Evolutionary conservation across 2,329 filamentous ascomycete genomes (phyloP).

Genomic region (Neoscytalidium dimidiatum): DNA sequence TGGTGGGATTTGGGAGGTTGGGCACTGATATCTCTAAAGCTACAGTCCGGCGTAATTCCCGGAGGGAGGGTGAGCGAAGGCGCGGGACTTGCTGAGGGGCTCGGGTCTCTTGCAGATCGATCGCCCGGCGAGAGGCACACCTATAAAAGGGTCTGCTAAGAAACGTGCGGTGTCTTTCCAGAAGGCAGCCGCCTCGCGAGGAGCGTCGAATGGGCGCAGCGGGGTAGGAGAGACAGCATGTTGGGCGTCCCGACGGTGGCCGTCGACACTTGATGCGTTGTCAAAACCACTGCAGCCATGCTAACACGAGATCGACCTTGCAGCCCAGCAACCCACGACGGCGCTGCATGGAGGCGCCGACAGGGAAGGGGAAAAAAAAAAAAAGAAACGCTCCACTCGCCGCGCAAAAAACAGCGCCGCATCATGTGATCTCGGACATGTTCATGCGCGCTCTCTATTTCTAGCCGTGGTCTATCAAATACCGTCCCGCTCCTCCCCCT

Average conservation of each 20-base stretch:
- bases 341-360: too few species aligned
- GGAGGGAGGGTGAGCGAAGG: neutral
- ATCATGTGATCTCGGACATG: conserved; percentile 9
- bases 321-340: too few species aligned
- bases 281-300: neutral
- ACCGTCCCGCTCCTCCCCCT: neutral
- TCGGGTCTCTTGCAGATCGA: neutral
- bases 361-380: too few species aligned
- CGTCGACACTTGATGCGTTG: conserved; percentile 20
- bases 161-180: neutral
- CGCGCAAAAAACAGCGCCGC: conserved; percentile 6
- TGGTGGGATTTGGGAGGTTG: neutral
- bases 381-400: neutral
- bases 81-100: neutral
- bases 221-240: neutral
- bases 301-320: conserved; percentile 13
- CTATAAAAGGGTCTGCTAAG: conserved; percentile 9
- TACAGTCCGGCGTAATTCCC: conserved; percentile 8
- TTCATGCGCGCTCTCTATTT: conserved; percentile 12
- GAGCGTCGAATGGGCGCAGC: neutral
- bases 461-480: conserved; percentile 8
- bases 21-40: neutral
- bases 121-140: neutral
- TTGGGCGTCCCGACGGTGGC: neutral
- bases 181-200: neutral